Evolutionary conservation across 2,329 filamentous ascomycete genomes (phyloP), one percentile per base, ranked within the genome.

Genomic region (Exophiala sp.): DNA sequence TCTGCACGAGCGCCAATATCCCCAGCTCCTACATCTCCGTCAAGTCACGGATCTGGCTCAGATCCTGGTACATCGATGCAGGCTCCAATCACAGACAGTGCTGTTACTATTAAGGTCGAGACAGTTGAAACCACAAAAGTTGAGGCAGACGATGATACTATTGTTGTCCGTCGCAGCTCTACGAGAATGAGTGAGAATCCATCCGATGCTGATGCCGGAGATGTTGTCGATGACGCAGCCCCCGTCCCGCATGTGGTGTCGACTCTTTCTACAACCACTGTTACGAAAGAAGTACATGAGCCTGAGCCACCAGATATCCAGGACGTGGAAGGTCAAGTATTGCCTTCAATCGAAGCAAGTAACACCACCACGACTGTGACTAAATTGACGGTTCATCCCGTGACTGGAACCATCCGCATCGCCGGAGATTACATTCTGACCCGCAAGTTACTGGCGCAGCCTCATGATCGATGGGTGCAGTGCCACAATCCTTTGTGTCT

Each of bases 351-450:
- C 48, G 62, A 65, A 45, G 52, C 60, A 8, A 49, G n/a, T 11
- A 61, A 36, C n/a, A 59, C 52, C 12, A 50, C 62, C 20, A 35
- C 49, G 24, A 60, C 55, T 12, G 47, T 55, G n/a, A 40, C 51
- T 11, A 49, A 35, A 8, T 46, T 61, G 16, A 59, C 59, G 2
- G 61, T 63, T 20, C 55, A 60, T 35, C 57, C 61, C 7, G 43
- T 60, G 11, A 59, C 75, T 3, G 62, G 72, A 32, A 64, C 65
- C 18, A 64, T 67, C 41, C 85, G 88, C 32, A 73, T 76, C 0
- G 86, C 86, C 0, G 87, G 88, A 1, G 89, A 94, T 71, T 97
- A 97, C 71, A 86, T 89, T 29, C 83, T 92, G 16, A 95, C 90
- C 0, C 80, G 84, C 0, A 77, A 86, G 10, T 78, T 96, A 0